phyloP scores from a whole-genome alignment of 352 stramenopile genomes.

The Phytophthora parvispora region DNA sequence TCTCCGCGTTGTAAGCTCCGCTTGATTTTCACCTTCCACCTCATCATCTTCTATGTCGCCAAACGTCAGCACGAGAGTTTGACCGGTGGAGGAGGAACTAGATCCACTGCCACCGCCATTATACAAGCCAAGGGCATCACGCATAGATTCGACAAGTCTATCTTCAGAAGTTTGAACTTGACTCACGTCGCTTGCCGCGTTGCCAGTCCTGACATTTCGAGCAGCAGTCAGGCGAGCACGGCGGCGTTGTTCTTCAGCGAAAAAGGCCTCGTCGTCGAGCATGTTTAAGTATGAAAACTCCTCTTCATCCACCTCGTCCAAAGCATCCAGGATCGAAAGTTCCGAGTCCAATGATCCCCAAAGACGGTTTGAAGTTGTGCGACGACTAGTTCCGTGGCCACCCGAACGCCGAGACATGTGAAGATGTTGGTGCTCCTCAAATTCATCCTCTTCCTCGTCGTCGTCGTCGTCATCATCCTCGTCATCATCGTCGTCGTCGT shows the following conservation, averaged over 20 bases:
- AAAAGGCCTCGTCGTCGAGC: constrained; percentile 73
- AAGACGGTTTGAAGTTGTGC: constrained; percentile 49
- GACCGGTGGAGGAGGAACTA: constrained; percentile 22
- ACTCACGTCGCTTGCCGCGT: constrained; percentile 12
- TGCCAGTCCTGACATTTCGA: constrained; percentile 23
- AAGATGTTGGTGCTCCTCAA: constrained; percentile 69
- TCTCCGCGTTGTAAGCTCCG: constrained; percentile 1
- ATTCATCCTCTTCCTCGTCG: constrained; percentile 67
- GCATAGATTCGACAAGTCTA: constrained; percentile 50
- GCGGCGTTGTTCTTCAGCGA: constrained; percentile 65
- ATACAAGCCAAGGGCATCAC: constrained; percentile 44
- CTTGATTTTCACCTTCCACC: constrained; percentile 6
- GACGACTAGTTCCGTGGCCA: constrained; percentile 39
- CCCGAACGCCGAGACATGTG: constrained; percentile 55
- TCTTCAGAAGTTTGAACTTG: constrained; percentile 31
- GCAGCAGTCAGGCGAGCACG: constrained; percentile 40
- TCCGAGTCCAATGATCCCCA: constrained; percentile 84
- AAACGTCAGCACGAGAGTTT: constrained; percentile 56
- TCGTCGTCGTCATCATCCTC: constrained; percentile 71
- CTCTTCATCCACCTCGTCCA: constrained; percentile 88
- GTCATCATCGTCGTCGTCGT: constrained; percentile 71
- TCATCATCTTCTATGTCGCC: constrained; percentile 44
- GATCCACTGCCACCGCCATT: constrained; percentile 15
- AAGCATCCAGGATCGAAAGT: constrained; percentile 72
- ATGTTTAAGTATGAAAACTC: constrained; percentile 87